phyloP scores from a whole-genome alignment of 2,329 filamentous ascomycete species.

The Tolypocladium cylindrosporum region DNA sequence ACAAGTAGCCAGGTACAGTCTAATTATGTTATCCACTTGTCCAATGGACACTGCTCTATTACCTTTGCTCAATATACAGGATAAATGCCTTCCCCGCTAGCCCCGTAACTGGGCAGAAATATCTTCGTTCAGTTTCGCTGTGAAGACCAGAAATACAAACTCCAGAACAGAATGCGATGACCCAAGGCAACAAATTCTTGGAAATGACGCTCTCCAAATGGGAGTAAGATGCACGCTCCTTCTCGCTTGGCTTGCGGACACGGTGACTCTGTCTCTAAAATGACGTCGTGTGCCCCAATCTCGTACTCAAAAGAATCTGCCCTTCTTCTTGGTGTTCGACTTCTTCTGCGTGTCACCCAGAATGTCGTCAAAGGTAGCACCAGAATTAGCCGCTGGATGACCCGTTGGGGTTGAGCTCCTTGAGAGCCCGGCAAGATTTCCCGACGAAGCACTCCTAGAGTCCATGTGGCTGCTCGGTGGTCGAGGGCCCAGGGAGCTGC shows the following conservation, averaged over 20 bases:
- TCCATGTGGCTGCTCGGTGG: constrained; percentile 21
- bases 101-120: background rate
- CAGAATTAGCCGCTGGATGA: constrained; percentile 14
- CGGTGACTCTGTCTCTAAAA: background rate
- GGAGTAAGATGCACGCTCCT: background rate
- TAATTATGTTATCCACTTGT: background rate
- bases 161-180: background rate
- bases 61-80: background rate
- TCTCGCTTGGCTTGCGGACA: background rate
- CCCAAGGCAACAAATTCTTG: background rate
- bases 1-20: background rate
- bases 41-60: background rate
- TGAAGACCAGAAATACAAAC: background rate
- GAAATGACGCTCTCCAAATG: background rate
- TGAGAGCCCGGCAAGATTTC: constrained; percentile 22
- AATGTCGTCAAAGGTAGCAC: constrained; percentile 40
- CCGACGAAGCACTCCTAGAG: constrained; percentile 22
- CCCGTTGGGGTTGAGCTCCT: constrained; percentile 9
- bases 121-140: background rate
- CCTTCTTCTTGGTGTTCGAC: constrained; percentile 26
- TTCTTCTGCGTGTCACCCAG: constrained; percentile 25
- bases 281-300: background rate
- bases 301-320: constrained; percentile 25
- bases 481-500: constrained; percentile 23
- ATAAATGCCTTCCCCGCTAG: background rate